Conservation (phyloP, 2,329 filamentous ascomycete species). For the Xylariaceae sp. region DNA sequence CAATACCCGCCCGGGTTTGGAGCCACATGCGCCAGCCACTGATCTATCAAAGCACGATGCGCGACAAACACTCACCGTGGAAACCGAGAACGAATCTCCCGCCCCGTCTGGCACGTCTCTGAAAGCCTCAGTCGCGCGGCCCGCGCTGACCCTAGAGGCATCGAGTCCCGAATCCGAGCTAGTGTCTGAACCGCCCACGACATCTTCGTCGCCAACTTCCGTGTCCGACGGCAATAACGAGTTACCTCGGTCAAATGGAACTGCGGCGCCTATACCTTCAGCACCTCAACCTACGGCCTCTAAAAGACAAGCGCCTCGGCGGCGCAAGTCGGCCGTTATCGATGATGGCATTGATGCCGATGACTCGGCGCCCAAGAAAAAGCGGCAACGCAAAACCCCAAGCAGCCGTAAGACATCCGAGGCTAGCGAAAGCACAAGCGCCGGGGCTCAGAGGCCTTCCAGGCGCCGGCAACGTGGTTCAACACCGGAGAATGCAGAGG, state of each 20-base stretch:
- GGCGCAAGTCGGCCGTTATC: slow-evolving; percentile 27
- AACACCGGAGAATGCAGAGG: slow-evolving; percentile 62
- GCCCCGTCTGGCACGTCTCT: not conserved
- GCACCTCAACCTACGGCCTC: slow-evolving; percentile 17
- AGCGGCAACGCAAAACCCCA: slow-evolving; percentile 27
- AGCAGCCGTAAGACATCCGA: slow-evolving; percentile 17
- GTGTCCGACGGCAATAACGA: slow-evolving; percentile 20
- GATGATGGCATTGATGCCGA: slow-evolving; percentile 12
- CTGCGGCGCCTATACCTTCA: slow-evolving; percentile 3
- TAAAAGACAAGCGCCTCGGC: slow-evolving; percentile 27
- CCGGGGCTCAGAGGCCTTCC: slow-evolving; percentile 22
- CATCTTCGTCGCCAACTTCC: slow-evolving; percentile 22
- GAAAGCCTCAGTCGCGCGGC: not conserved
- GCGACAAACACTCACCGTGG: slow-evolving; percentile 6
- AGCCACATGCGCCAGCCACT: slow-evolving; percentile 9
- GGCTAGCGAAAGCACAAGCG: slow-evolving; percentile 22
- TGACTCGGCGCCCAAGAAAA: slow-evolving; percentile 32
- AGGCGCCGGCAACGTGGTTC: slow-evolving; percentile 41
- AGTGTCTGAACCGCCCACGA: slow-evolving; percentile 16
- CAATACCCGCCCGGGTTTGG: slow-evolving; percentile 1
- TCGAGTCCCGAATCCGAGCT: slow-evolving; percentile 10
- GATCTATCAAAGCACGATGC: slow-evolving; percentile 8
- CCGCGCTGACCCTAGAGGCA: slow-evolving; percentile 10
- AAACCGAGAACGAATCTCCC: slow-evolving; percentile 2
- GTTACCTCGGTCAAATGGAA: slow-evolving; percentile 13